Percentiles rank a stretch among this genome's conserved stretches.
These are phyloP conservation scores for Onygena corvina DNA, from an alignment of 2,329 filamentous ascomycete species.

Conservation along the genomic window DNA sequence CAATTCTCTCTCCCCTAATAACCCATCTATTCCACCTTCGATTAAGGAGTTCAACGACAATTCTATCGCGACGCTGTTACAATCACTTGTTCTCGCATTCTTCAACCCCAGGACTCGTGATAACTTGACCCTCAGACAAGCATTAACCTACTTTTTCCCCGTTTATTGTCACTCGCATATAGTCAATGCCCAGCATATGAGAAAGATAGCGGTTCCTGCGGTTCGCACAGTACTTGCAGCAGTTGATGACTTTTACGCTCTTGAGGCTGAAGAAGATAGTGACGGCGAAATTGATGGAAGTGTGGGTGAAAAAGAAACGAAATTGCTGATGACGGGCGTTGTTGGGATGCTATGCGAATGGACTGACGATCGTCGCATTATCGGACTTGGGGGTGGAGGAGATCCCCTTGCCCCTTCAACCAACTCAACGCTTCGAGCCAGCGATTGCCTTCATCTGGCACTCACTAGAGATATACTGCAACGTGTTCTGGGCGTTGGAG, in stretches of 20 bases:
- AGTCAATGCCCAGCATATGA: slow-evolving; percentile 75
- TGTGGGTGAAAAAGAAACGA: slow-evolving; percentile 53
- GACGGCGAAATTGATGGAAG: slow-evolving; percentile 62
- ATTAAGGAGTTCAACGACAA: slow-evolving; percentile 41
- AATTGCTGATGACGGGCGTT: slow-evolving; percentile 56
- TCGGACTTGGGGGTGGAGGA: slow-evolving; percentile 46
- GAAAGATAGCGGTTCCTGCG: slow-evolving; percentile 57
- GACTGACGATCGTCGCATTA: slow-evolving; percentile 78
- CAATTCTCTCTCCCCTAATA: slow-evolving; percentile 25
- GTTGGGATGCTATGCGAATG: slow-evolving; percentile 74
- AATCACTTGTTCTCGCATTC: slow-evolving; percentile 71
- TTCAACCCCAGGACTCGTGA: slow-evolving; percentile 72
- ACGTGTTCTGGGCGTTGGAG: slow-evolving; percentile 46
- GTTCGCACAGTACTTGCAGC: slow-evolving; percentile 55
- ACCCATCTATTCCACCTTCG: slow-evolving; percentile 39
- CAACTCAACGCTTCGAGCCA: slow-evolving; percentile 30
- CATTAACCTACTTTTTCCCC: slow-evolving; percentile 83
- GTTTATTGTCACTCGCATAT: slow-evolving; percentile 81
- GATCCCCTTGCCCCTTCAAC: slow-evolving; percentile 42
- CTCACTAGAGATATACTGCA: slow-evolving; percentile 69
- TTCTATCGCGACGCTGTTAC: slow-evolving; percentile 61
- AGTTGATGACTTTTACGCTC: slow-evolving; percentile 53
- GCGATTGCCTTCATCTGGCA: slow-evolving; percentile 67
- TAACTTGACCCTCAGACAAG: slow-evolving; percentile 75
- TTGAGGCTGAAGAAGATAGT: slow-evolving; percentile 61